Evolutionary conservation across 768 basidiomycete genomes (phyloP), one percentile per base, ranked within the genome.

Genomic region (Lyophyllum decastes): DNA sequence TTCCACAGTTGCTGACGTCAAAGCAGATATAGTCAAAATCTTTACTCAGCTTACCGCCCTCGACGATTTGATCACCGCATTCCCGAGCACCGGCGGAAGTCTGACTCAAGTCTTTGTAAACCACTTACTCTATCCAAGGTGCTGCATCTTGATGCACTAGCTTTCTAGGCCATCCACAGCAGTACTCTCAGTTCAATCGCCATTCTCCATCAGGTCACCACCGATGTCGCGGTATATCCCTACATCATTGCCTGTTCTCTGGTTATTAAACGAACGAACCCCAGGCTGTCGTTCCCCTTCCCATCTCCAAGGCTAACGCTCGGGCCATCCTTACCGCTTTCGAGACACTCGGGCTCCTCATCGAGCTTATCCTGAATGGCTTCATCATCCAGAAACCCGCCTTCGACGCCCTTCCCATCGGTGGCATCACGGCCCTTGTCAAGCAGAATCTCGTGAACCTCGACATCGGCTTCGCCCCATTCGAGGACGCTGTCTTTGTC

Each of bases 341-440:
- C 8, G 19, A 63, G 17, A 66, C 61, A 4, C 53, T 75, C 40
- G 63, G 64, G 44, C 71, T 70, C 10, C 64, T 53, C 43, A 73
- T 76, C 43, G 24, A 65, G 0, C 50, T 67, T 51, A 65, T 70
- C 1, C 60, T 73, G 26, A 50, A 26, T 6, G 50, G 21, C 5
- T 66, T 76, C 45, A 61, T 68, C 2, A 40, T 51, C 16, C 70
- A 72, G 57, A 62, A 71, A 52, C 51, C 70, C 17, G 66, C 60
- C 3, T 71, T 76, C 50, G 40, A 49, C 50, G 69, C 62, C 34
- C 62, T 72, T 21, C 72, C 73, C 40, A 52, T 75, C 49, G 67
- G 67, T 22, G 70, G 72, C 24, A 49, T 72, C 40, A 58, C 69
- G 11, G 68, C 68, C 21, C 58, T 76, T 14, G 65, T 75, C 50